Evolutionary conservation across 306 rosid genomes (phyloP), one percentile per base, ranked within the genome.

Genomic region (Cucurbita moschata): DNA sequence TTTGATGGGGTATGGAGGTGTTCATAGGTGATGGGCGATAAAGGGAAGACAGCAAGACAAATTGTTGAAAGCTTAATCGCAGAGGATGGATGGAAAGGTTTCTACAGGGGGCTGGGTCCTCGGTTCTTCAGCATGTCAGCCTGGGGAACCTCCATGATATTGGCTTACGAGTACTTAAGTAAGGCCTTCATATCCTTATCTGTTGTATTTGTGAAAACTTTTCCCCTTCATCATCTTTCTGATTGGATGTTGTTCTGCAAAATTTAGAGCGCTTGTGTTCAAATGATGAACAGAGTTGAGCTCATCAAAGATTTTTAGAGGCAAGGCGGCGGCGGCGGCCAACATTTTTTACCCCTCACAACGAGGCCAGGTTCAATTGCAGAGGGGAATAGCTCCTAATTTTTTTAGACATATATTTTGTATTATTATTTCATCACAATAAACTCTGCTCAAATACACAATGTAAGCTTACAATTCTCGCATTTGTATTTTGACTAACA

Each of bases 131-230:
- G 98, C 85, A 86, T 83, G 91, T 93, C 98, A 0, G 91, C 91
- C 3, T 93, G 96, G 98, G 98, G 98, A 54, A 93, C 98, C 55
- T 93, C 98, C 35, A 90, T 93, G 98, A 87, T 93, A 67, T 61
- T 93, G 85, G 63, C 91, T 66, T 93, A 93, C 76, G 98, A 93
- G 83, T 93, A 93, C 78, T 83, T 90, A 71, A 93, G 98, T 93
- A 90, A 61, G 69, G 72, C 77, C 77, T 76, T 77, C 79, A 49
- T 49, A 12, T 49, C 12, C 53, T 13, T 13, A 49, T 63, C 19
- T 61, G 5, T 37, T 15, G 6, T 60, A 13, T 14, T 1, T 62
- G 13, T 62, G 68, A 42, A 64, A 42, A n/a, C 8, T 39, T 40
- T 39, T 5, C 23, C 51, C 47, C 35, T 30, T 30, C 35, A 30